Evolutionary conservation across 2,329 filamentous ascomycete species (phyloP).

Genomic region (Phyllosticta capitalensis): DNA sequence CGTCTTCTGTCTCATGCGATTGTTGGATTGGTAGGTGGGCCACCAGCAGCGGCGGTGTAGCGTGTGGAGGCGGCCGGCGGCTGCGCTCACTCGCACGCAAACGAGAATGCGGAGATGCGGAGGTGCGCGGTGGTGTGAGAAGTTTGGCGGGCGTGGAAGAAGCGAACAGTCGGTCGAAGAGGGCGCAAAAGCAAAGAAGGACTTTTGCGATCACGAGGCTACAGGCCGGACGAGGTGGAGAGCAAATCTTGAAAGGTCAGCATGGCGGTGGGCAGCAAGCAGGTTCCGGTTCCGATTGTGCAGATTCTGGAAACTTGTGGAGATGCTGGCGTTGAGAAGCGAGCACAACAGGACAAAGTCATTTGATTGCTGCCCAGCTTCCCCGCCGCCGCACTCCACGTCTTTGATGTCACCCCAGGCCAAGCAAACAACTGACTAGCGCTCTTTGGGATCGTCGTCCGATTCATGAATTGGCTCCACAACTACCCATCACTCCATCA

Average conservation of each 20-base stretch:
- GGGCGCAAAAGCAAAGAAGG: not conserved
- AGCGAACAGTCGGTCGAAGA: too few relatives aligned
- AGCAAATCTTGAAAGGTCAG: not conserved
- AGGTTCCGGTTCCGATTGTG: too few relatives aligned
- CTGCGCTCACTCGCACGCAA: not conserved
- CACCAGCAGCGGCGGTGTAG: not conserved
- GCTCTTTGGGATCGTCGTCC: not conserved
- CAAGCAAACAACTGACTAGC: not conserved
- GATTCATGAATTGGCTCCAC: not conserved
- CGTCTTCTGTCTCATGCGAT: not conserved
- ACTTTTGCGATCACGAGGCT: not conserved
- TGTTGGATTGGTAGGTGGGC: not conserved
- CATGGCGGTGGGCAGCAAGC: not conserved
- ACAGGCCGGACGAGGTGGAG: not conserved
- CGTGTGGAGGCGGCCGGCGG: not conserved
- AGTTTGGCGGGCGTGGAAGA: not conserved
- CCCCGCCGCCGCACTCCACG: not conserved
- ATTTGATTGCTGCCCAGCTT: too few relatives aligned
- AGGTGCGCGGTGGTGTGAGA: not conserved
- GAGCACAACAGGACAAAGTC: too few relatives aligned
- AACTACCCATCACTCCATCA: not conserved
- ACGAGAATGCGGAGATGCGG: not conserved
- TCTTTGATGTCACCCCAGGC: conserved; percentile 6
- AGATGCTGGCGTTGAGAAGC: not conserved
- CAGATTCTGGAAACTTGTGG: not conserved